Conservation (phyloP, 2,329 filamentous ascomycete genomes). For the Akanthomyces dipterigenus region DNA sequence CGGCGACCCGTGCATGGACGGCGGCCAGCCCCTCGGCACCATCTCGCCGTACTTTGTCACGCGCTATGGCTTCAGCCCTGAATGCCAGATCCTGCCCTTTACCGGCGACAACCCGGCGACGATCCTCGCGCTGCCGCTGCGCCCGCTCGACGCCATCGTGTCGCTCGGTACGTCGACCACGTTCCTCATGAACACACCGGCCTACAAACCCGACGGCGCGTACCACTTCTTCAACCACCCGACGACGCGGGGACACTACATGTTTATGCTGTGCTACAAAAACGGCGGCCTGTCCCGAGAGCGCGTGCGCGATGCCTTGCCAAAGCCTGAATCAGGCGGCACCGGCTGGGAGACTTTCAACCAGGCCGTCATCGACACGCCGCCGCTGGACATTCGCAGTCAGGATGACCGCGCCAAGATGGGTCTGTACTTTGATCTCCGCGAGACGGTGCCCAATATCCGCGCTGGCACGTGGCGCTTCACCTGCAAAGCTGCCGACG, state of each 20-base stretch:
- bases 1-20: constrained; percentile 72
- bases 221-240: constrained; percentile 99
- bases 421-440: constrained; percentile 90
- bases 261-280: constrained; percentile 99
- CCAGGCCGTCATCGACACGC: constrained; percentile 57
- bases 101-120: constrained; percentile 96
- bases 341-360: constrained; percentile 79
- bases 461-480: constrained; percentile 82
- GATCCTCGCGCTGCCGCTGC: constrained; percentile 82
- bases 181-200: constrained; percentile 94
- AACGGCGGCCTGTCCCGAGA: constrained; percentile 93
- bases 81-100: constrained; percentile 75
- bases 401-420: constrained; percentile 62
- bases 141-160: constrained; percentile 86
- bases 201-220: constrained; percentile 79
- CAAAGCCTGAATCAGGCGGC: constrained; percentile 37
- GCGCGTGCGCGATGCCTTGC: constrained; percentile 75
- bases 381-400: constrained; percentile 57
- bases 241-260: constrained; percentile 82
- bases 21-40: constrained; percentile 68
- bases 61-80: constrained; percentile 68
- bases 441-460: constrained; percentile 93
- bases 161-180: constrained; percentile 93
- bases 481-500: constrained; percentile 48
- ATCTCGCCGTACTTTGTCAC: constrained; percentile 73